Evolutionary conservation across 306 rosid species (phyloP).

Genomic region (Castanea sativa): DNA sequence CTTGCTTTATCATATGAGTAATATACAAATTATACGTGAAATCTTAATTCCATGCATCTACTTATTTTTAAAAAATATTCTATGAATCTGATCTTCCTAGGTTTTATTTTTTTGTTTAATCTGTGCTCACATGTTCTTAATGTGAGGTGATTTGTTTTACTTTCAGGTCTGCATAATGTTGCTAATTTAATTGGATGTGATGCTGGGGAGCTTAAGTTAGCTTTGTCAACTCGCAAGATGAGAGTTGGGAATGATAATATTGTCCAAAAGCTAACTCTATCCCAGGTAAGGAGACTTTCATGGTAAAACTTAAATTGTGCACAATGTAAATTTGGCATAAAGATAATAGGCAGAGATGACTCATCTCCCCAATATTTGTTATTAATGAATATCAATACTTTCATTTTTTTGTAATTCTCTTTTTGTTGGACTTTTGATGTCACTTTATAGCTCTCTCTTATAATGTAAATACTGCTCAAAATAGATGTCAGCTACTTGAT

Average conservation of each 20-base stretch:
- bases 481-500: not conserved
- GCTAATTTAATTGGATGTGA: slow-evolving; percentile 80
- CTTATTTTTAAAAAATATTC: not conserved
- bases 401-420: not conserved
- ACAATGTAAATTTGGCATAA: not conserved
- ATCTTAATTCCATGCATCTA: not conserved
- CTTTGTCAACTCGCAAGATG: slow-evolving; percentile 92
- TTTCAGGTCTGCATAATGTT: slow-evolving; percentile 62
- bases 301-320: slow-evolving; percentile 10
- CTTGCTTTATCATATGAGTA: not conserved
- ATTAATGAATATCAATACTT: not conserved
- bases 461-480: not conserved
- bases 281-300: slow-evolving; percentile 68
- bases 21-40: not conserved
- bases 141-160: slow-evolving; percentile 20
- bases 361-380: not conserved
- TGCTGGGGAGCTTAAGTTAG: slow-evolving; percentile 69
- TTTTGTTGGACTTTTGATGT: not conserved
- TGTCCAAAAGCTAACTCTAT: slow-evolving; percentile 75
- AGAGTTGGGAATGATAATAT: slow-evolving; percentile 85
- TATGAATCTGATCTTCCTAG: not conserved
- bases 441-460: not conserved
- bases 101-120: not conserved
- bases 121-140: not conserved
- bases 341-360: not conserved